Conservation (phyloP, 768 basidiomycete species). For the Suillus subalutaceus region DNA sequence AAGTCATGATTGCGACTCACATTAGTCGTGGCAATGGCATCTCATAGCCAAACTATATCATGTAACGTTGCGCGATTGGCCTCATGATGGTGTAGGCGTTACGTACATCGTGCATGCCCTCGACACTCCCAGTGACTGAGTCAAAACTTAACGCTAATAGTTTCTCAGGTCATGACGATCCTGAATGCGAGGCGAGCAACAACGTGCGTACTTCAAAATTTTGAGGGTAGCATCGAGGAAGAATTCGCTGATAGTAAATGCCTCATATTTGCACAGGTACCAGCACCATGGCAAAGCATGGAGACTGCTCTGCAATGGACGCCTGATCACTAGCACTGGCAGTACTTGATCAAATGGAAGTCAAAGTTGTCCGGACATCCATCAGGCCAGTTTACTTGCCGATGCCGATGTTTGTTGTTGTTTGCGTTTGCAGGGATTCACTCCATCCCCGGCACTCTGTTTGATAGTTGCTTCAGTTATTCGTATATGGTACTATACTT, state of each 20-base stretch:
- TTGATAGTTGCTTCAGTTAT: background rate
- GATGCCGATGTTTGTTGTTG: background rate
- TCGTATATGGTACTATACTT: background rate
- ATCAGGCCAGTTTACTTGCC: background rate
- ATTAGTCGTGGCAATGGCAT: background rate
- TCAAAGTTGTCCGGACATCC: background rate
- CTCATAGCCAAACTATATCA: background rate
- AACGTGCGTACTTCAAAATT: background rate
- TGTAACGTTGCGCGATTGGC: background rate
- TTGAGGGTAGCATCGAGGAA: constrained; percentile 1
- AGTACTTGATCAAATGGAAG: background rate
- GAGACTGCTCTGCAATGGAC: background rate
- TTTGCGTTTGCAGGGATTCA: background rate
- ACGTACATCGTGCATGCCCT: background rate
- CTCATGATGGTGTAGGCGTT: background rate
- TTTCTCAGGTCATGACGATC: constrained; percentile 1
- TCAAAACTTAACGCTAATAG: background rate
- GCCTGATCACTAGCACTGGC: background rate
- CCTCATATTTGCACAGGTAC: background rate
- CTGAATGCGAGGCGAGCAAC: background rate
- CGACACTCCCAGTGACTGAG: background rate
- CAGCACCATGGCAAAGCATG: background rate
- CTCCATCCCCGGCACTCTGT: too few relatives aligned
- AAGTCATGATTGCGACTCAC: background rate
- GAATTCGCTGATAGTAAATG: background rate